Base-by-base conservation (phyloP, 1,284 basidiomycete species). In the Coriolopsis trogii region DNA sequence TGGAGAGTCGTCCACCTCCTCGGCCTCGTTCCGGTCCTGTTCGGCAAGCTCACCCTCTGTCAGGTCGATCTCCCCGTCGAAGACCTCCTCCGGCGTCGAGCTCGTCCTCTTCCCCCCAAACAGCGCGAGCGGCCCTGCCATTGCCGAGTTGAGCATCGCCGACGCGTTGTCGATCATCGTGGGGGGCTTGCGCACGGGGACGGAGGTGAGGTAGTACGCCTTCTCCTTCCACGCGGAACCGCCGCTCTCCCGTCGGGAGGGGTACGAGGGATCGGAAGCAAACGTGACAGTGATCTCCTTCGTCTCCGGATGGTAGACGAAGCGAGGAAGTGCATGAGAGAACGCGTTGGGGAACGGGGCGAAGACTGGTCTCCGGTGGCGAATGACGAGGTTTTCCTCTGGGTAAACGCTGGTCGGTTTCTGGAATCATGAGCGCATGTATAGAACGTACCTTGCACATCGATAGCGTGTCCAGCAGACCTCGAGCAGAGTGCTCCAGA, bases 381-480 rank as follows among this genome's bases (percentile, higher is more conserved):
- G 80, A 29, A 91, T 71, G 4, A 87, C 86, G 12, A 89, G 73
- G 36, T 68, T 70, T 44, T 83, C 84, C 44, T 74, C 87, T 89
- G 59, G 23, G 25, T n/a, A n/a, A 13, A 16, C 41, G 41, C 15
- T 24, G 13, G 12, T 8, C 6, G 7, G 12, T 28, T 45, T 29
- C 29, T 26, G 36, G n/a, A 61, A 30, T 48, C 51, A 38, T 43
- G 12, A 56, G 33, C 16, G 15, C 16, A n/a, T 20, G 12, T 13
- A 20, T 30, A 48, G 16, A 16, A 58, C 63, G 34, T 67, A 87
- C 89, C 78, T 75, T 91, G 81, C 29, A 91, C 68, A 63, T 92
- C 90, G 37, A 92, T 73, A 8, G 89, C 89, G 70, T 91, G 89
- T 1, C 89, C 89, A n/a, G 88, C 81, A 8, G 80, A 78, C 58